Base-by-base conservation (phyloP, 306 rosid genomes). In the Benincasa hispida region DNA sequence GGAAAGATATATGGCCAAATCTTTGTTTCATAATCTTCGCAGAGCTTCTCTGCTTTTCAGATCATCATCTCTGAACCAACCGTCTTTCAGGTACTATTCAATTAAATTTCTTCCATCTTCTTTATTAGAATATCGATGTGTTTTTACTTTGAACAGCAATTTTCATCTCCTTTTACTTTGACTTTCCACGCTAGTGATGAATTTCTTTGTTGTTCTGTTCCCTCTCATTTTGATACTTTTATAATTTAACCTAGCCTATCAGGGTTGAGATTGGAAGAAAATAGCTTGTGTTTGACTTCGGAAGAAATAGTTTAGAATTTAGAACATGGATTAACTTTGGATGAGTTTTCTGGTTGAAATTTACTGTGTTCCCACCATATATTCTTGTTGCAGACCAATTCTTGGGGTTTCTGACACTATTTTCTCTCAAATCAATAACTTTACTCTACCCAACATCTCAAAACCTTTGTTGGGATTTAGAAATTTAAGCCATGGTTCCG, bases 401-500 rank as follows among this genome's bases (percentile, higher is more conserved):
- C 79, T 77, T 70, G 81, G 74, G 54, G 72, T 45, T 32, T 80
- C 78, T 62, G 79, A 75, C 53, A 78, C 85, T 61, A 19, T 75
- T 68, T 81, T 62, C 59, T 37, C 30, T 39, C 76, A 83, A 35
- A 18, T 81, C 58, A 78, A 77, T 73, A 79, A 72, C 7, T 80
- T 79, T 75, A 42, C 77, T 48, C 41, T 39, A 17, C 72, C 80
- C 37, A 78, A 53, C 25, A 80, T 56, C 77, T 41, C 74, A 32
- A 76, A 81, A 73, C 78, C 63, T 47, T 63, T 72, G 42, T 88
- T 84, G 88, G 84, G 82, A 75, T 81, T 75, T 32, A 89, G 96
- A 75, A 85, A 82, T 80, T 72, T 89, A 78, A 91, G 95, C 82
- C 85, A 90, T 76, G 97, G 96, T 11, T 83, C 86, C 3, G 89